Conservation (phyloP, 1,139 yeast genomes). For the Sugiyamaella pinicola region DNA sequence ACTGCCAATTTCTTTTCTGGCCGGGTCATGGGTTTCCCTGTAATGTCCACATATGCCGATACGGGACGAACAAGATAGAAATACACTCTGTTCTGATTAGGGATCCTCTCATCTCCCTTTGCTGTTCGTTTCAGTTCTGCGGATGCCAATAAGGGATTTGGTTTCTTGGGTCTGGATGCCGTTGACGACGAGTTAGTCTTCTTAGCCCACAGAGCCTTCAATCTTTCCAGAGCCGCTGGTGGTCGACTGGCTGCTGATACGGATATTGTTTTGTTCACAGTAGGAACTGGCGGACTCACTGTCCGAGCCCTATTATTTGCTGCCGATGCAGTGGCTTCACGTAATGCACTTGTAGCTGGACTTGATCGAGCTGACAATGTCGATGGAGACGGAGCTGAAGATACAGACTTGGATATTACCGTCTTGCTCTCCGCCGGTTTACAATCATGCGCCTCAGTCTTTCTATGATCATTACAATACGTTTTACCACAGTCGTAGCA, state of each 20-base stretch:
- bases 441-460: slow-evolving; percentile 52
- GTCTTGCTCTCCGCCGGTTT: slow-evolving; percentile 7
- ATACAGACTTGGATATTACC: neutral
- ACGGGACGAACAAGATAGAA: slow-evolving; percentile 51
- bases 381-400: slow-evolving; percentile 8
- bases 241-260: slow-evolving; percentile 14
- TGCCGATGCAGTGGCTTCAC: slow-evolving; percentile 7
- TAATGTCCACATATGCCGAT: slow-evolving; percentile 46
- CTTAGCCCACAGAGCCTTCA: slow-evolving; percentile 28
- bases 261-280: slow-evolving; percentile 7
- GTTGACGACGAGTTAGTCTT: slow-evolving; percentile 19
- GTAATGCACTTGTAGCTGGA: neutral
- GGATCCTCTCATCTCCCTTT: slow-evolving; percentile 66
- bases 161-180: slow-evolving; percentile 20
- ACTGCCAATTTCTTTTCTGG: slow-evolving; percentile 46
- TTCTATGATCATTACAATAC: slow-evolving; percentile 55
- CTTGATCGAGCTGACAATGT: neutral
- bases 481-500: slow-evolving; percentile 54
- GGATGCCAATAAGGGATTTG: slow-evolving; percentile 40
- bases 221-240: slow-evolving; percentile 24
- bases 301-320: slow-evolving; percentile 8
- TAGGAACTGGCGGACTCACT: slow-evolving; percentile 1
- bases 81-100: slow-evolving; percentile 59
- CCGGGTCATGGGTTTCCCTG: slow-evolving; percentile 34
- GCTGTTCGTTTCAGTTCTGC: slow-evolving; percentile 56